Percentiles rank a stretch among this genome's conserved stretches.
phyloP scores from a whole-genome alignment of 2,329 filamentous ascomycete genomes.

The Talaromyces sp. region DNA sequence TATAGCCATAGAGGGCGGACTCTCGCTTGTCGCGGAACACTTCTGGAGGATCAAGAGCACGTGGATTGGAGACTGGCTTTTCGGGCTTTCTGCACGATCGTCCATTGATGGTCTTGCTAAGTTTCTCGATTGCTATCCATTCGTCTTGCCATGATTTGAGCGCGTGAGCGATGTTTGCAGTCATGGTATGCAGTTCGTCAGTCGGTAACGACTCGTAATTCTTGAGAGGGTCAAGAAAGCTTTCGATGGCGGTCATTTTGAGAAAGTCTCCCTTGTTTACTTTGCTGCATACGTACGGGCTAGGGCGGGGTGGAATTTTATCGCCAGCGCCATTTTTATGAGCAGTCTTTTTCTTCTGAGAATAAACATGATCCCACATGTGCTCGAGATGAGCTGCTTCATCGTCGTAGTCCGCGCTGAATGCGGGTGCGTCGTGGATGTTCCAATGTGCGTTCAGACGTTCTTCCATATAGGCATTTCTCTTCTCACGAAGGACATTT shows the following conservation, averaged over 20 bases:
- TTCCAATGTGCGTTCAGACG: slow-evolving; percentile 33
- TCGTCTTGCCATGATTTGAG: slow-evolving; percentile 56
- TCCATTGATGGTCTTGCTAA: slow-evolving; percentile 45
- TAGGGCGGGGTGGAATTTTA: slow-evolving; percentile 22
- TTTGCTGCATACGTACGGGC: slow-evolving; percentile 28
- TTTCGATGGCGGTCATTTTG: slow-evolving; percentile 30
- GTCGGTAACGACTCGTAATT: slow-evolving; percentile 39
- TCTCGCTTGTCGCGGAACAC: slow-evolving; percentile 58
- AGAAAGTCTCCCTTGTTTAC: slow-evolving; percentile 32
- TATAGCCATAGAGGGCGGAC: slow-evolving; percentile 56
- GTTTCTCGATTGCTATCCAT: slow-evolving; percentile 46
- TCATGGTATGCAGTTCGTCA: slow-evolving; percentile 52
- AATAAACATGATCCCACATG: slow-evolving; percentile 29
- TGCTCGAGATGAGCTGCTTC: slow-evolving; percentile 23
- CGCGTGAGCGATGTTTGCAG: slow-evolving; percentile 49
- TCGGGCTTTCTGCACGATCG: slow-evolving; percentile 40
- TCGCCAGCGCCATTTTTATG: slow-evolving; percentile 24
- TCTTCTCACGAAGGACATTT: slow-evolving; percentile 19
- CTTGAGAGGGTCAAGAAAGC: slow-evolving; percentile 30
- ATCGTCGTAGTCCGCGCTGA: slow-evolving; percentile 31
- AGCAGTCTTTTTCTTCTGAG: slow-evolving; percentile 18
- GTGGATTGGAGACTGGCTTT: slow-evolving; percentile 41
- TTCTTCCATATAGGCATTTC: slow-evolving; percentile 22
- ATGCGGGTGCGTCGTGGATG: slow-evolving; percentile 29
- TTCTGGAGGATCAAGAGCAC: slow-evolving; percentile 46